Evolutionary conservation across 2,329 filamentous ascomycete genomes (phyloP), one percentile per base, ranked within the genome.

Genomic region (Aschersonia sp.): DNA sequence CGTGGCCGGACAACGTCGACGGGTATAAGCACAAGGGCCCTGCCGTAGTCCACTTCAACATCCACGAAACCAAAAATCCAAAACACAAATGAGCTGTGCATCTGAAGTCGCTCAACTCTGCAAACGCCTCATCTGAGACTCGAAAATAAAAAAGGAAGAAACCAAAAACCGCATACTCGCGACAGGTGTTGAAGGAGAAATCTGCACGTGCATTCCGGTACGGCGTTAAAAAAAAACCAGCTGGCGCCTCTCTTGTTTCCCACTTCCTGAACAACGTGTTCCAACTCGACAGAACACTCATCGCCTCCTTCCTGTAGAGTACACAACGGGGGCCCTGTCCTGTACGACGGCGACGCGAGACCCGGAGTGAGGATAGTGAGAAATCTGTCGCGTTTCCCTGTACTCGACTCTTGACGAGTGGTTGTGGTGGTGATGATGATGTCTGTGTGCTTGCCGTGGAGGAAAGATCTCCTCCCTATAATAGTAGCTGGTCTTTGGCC

Each of bases 381-480:
- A 8, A 4, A 12, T 37, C 35, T 37, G 35, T 8, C 35, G 8
- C 35, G 12, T 12, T 37, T 37, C 35, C 5, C 35, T 37, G 35
- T 37, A 37, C 8, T 37, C 35, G 35, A 37, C 35, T 12, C 35
- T 37, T 37, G 35, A 37, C 4, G 35, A 37, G 12, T 12, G 55
- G 49, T 58, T 57, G 44, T 61, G 58, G 42, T 64, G 62, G 43
- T 64, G 58, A 44, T 58, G 56, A 44, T 63, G 60, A 49, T 63
- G 60, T 12, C 61, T 57, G 35, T 63, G 60, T 42, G 61, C 60
- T 44, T 60, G 60, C 45, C 65, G 59, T 33, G 55, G 58, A 42
- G 73, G 73, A 44, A 72, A 65, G 53, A 70, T 65, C 54, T 76
- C 72, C 62, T 76, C 70, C 57, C 69, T 69, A 59, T 76, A 75